These are phyloP conservation scores for Ophiostoma piceae DNA, from an alignment of 2,329 filamentous ascomycete genomes.

Conservation along the genomic window DNA sequence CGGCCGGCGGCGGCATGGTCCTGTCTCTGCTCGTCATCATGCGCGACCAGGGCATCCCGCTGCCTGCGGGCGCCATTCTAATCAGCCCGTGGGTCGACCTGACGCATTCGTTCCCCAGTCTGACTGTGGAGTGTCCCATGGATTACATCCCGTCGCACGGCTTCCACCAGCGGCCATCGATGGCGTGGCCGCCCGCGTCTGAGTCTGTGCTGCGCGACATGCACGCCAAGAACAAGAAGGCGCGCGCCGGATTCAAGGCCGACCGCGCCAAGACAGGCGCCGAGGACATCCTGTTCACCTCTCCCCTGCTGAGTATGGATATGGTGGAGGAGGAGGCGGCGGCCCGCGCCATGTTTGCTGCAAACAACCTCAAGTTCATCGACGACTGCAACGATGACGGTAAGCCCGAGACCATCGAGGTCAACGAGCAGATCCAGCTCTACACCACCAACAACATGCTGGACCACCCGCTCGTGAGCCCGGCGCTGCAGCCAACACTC, in stretches of 20 bases:
- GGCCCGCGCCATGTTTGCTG: constrained; percentile 34
- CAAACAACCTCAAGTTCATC: constrained; percentile 25
- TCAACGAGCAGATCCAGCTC: constrained; percentile 92
- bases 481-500: constrained; percentile 78
- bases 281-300: background rate
- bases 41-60: constrained; percentile 73
- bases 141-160: constrained; percentile 88
- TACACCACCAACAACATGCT: constrained; percentile 79
- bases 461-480: constrained; percentile 83
- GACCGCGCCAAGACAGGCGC: background rate
- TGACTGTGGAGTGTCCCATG: constrained; percentile 63
- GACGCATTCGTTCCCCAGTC: constrained; percentile 90
- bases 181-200: constrained; percentile 88
- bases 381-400: constrained; percentile 53
- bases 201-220: constrained; percentile 59
- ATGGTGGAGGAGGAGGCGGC: constrained; percentile 8
- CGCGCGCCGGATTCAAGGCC: constrained; percentile 34
- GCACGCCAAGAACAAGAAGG: constrained; percentile 41
- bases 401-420: constrained; percentile 43
- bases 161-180: constrained; percentile 84
- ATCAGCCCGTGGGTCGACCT: constrained; percentile 96
- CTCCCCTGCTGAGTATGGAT: background rate
- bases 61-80: constrained; percentile 84
- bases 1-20: constrained; percentile 87
- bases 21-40: constrained; percentile 72